These are phyloP conservation scores for Triangularia setosa DNA, from an alignment of 2,329 filamentous ascomycete genomes.

Conservation along the genomic window DNA sequence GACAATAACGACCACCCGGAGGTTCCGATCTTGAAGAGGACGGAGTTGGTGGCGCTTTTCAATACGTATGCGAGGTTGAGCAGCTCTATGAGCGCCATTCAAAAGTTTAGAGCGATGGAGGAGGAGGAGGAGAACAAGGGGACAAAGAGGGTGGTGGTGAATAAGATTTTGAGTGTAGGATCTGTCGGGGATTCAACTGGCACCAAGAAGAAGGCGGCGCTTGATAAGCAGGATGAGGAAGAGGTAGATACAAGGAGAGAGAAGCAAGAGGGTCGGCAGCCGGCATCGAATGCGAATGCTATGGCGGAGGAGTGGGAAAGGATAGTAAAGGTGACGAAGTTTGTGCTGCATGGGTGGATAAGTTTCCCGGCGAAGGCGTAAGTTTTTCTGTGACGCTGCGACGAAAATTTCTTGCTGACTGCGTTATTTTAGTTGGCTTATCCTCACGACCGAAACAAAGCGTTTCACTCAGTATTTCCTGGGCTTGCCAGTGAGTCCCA, in stretches of 20 bases:
- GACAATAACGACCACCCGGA: slow-evolving; percentile 57
- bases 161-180: slow-evolving; percentile 43
- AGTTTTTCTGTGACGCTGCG: slow-evolving; percentile 38
- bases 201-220: slow-evolving; percentile 33
- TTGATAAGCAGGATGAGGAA: slow-evolving; percentile 40
- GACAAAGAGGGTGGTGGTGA: slow-evolving; percentile 30
- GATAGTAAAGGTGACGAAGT: slow-evolving; percentile 59
- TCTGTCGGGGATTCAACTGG: slow-evolving; percentile 32
- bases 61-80: slow-evolving; percentile 90
- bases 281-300: slow-evolving; percentile 41
- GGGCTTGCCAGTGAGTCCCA: slow-evolving; percentile 48
- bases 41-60: slow-evolving; percentile 88
- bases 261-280: slow-evolving; percentile 40
- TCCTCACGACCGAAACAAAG: slow-evolving; percentile 42
- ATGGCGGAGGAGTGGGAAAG: slow-evolving; percentile 61
- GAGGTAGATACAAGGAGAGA: slow-evolving; percentile 29
- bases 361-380: slow-evolving; percentile 65
- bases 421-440: slow-evolving; percentile 35
- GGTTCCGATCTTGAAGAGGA: slow-evolving; percentile 71
- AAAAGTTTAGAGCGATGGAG: slow-evolving; percentile 62
- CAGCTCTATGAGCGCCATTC: slow-evolving; percentile 71
- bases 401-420: slow-evolving; percentile 6
- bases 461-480: slow-evolving; percentile 50
- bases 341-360: slow-evolving; percentile 68
- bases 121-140: slow-evolving; percentile 33